Conservation (phyloP, 345 rosid species). For the Triadica sebifera region DNA sequence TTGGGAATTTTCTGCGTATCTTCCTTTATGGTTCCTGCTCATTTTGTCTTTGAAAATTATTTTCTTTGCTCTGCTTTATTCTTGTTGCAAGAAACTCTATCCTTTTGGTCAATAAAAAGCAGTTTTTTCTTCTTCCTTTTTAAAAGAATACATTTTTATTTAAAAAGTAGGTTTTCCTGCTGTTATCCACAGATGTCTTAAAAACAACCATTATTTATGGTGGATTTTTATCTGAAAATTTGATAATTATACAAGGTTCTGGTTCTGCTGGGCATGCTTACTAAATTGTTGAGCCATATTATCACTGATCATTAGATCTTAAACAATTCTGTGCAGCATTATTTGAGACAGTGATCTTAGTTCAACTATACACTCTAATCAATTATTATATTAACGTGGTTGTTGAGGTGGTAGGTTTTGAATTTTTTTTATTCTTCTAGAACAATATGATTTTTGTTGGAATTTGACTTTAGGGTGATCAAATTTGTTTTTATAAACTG, state of each 20-base stretch:
- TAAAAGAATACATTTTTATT: background rate
- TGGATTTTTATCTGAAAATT: background rate
- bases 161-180: background rate
- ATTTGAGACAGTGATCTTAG: slow-evolving; percentile 4
- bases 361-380: background rate
- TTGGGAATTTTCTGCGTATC: slow-evolving; percentile 3
- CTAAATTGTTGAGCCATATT: background rate
- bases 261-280: background rate
- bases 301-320: slow-evolving; percentile 2
- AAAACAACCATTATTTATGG: background rate
- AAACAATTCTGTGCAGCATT: background rate
- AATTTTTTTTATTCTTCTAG: slow-evolving; percentile 22
- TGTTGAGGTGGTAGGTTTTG: slow-evolving; percentile 28
- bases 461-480: slow-evolving; percentile 20
- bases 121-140: background rate
- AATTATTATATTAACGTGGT: background rate
- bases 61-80: slow-evolving; percentile 1
- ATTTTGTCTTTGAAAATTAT: background rate
- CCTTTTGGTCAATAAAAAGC: background rate
- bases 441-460: slow-evolving; percentile 14
- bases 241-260: background rate
- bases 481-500: background rate
- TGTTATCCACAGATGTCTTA: background rate
- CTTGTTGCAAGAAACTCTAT: slow-evolving; percentile 1
- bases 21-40: background rate